phyloP scores from a whole-genome alignment of 1,284 basidiomycete genomes.

The Ceratobasidium sp. region DNA sequence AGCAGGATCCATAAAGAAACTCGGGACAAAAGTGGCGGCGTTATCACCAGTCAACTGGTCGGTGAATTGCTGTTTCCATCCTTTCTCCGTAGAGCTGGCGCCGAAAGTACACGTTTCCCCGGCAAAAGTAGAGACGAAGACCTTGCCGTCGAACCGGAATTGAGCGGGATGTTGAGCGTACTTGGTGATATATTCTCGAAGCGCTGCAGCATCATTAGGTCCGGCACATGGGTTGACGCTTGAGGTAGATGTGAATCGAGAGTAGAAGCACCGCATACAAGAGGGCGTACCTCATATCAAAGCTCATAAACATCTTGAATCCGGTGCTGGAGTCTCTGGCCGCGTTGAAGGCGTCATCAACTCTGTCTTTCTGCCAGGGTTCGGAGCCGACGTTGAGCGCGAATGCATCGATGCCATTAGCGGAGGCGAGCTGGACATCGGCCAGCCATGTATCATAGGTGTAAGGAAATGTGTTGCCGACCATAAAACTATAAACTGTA shows the following conservation, averaged over 20 bases:
- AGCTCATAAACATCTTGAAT: slow-evolving; percentile 85
- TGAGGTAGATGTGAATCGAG: slow-evolving; percentile 52
- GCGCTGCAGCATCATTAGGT: slow-evolving; percentile 64
- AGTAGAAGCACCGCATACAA: slow-evolving; percentile 44
- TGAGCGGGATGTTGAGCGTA: slow-evolving; percentile 76
- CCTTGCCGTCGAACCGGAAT: slow-evolving; percentile 67
- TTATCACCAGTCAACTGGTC: slow-evolving; percentile 27
- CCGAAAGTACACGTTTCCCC: slow-evolving; percentile 84
- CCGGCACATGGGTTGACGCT: slow-evolving; percentile 70
- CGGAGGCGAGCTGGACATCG: slow-evolving; percentile 72
- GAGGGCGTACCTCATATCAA: slow-evolving; percentile 78
- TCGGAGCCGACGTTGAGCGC: slow-evolving; percentile 77
- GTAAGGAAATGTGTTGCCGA: slow-evolving; percentile 64
- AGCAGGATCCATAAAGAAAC: slow-evolving; percentile 57
- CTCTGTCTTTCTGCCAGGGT: slow-evolving; percentile 73
- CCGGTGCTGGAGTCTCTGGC: slow-evolving; percentile 58
- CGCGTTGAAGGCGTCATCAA: slow-evolving; percentile 75
- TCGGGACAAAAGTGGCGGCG: slow-evolving; percentile 57
- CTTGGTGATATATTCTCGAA: slow-evolving; percentile 72
- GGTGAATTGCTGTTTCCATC: slow-evolving; percentile 48
- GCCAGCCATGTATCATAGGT: slow-evolving; percentile 68
- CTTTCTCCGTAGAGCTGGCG: slow-evolving; percentile 35
- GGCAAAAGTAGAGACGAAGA: slow-evolving; percentile 83
- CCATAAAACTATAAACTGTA: slow-evolving; percentile 50
- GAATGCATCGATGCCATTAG: slow-evolving; percentile 73